Evolutionary conservation across 768 basidiomycete species (phyloP), one percentile per base, ranked within the genome.

Genomic region (Termitomyces sp.): DNA sequence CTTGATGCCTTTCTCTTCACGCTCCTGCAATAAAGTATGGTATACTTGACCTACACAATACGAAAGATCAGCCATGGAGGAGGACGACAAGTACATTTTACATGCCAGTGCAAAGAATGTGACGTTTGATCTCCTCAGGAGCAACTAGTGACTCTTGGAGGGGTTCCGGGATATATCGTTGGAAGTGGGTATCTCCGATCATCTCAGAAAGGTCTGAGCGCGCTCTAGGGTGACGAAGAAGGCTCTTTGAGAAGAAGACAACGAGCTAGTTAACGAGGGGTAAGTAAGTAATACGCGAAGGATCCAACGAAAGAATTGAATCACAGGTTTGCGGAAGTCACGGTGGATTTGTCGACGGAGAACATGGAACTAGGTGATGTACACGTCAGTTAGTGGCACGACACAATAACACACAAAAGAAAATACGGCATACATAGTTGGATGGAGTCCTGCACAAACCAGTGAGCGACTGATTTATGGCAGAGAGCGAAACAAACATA

Each of bases 241-340:
- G 81, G 60, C 83, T 88, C 77, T 99, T 99, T 24, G 95, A 97
- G 84, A 97, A 98, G 86, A 98, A 97, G 59, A 91, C 44, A 64
- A 99, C 85, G 58, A 99, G 82, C 87, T 93, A 52, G 2, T 55
- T 50, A 26, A 35, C 5, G 8, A 38, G 45, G n/a, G n/a, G n/a
- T n/a, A n/a, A n/a, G 11, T 45, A 12, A 28, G 17, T 12, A 5
- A 45, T 4, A 19, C 22, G 19, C 8, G 17, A 22, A 21, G 34
- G 15, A 19, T 44, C n/a, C 24, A 8, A 22, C 3, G 35, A 17
- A 11, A 9, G 15, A 7, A 67, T 82, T 52, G 65, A 14, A 24
- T 50, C n/a, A 91, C 88, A 44, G 96, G 96, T 76, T 98, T 98
- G 65, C 96, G 87, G 89, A 93, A 98, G 69, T 98, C 97, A 63